These are phyloP conservation scores for Ophiostoma australiae DNA, from an alignment of 2,329 filamentous ascomycete species.

Conservation along the genomic window DNA sequence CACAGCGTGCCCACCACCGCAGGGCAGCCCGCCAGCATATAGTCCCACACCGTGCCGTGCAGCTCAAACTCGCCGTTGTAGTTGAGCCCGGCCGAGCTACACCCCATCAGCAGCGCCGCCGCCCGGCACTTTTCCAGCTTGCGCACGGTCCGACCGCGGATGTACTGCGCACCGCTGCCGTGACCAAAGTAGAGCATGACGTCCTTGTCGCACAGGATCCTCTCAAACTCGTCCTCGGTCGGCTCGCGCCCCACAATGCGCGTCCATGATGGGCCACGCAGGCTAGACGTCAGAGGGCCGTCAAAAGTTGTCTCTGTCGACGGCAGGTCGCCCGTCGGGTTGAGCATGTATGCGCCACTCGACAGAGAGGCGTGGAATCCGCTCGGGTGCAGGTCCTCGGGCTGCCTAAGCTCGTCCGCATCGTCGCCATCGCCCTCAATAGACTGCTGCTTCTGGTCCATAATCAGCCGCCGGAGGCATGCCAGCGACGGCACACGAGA, in stretches of 20 bases:
- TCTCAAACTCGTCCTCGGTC: constrained; percentile 70
- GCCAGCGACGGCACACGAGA: constrained; percentile 84
- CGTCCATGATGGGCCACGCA: constrained; percentile 63
- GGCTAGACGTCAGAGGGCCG: constrained; percentile 53
- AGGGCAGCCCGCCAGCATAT: constrained; percentile 80
- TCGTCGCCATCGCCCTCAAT: not conserved
- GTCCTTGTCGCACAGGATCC: constrained; percentile 59
- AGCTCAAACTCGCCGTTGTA: constrained; percentile 85
- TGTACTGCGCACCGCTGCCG: constrained; percentile 90
- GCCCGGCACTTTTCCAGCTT: constrained; percentile 67
- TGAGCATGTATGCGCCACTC: constrained; percentile 74
- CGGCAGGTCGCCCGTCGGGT: constrained; percentile 77
- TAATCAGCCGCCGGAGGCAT: constrained; percentile 70
- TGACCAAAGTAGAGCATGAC: constrained; percentile 93
- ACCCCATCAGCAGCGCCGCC: constrained; percentile 87
- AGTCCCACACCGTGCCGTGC: constrained; percentile 85
- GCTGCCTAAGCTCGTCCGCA: constrained; percentile 17
- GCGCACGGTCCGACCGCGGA: constrained; percentile 76
- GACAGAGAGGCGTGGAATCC: constrained; percentile 51
- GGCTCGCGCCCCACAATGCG: constrained; percentile 65
- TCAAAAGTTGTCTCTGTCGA: constrained; percentile 75
- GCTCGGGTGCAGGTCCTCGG: constrained; percentile 28
- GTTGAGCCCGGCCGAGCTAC: constrained; percentile 74
- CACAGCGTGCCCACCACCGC: constrained; percentile 89
- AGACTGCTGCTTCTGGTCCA: constrained; percentile 42